Conservation (phyloP, 2,329 filamentous ascomycete genomes). For the Aspergillus proliferans region DNA sequence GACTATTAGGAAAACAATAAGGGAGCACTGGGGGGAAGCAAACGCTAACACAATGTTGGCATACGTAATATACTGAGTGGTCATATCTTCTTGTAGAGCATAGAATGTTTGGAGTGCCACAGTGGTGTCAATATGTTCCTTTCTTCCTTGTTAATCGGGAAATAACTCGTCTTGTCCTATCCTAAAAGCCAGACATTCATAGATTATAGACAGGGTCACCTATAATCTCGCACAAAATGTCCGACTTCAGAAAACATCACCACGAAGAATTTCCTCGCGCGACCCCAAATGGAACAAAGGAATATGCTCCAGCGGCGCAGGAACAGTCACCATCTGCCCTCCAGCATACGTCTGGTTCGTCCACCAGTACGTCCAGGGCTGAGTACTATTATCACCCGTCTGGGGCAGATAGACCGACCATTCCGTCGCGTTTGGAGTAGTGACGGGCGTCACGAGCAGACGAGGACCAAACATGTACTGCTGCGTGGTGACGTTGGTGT, state of each 20-base stretch:
- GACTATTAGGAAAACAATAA: too few species aligned
- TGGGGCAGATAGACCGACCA: slow-evolving; percentile 34
- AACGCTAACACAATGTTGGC: too few species aligned
- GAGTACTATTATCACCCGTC: slow-evolving; percentile 15
- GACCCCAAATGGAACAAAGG: slow-evolving; percentile 54
- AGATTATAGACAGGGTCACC: too few species aligned
- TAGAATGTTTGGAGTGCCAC: too few species aligned
- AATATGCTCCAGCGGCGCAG: slow-evolving; percentile 31
- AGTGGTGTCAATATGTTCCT: too few species aligned
- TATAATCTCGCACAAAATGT: too few species aligned
- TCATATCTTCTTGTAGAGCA: too few species aligned
- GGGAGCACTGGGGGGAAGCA: too few species aligned
- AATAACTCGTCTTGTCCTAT: too few species aligned
- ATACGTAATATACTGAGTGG: too few species aligned
- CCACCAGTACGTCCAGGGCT: slow-evolving; percentile 38
- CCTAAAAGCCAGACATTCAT: too few species aligned
- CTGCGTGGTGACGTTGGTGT: slow-evolving; percentile 31
- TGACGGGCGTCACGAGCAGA: slow-evolving; percentile 32
- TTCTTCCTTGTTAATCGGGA: too few species aligned
- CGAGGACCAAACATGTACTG: slow-evolving; percentile 36
- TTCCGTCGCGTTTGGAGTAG: slow-evolving; percentile 28
- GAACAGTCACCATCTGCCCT: slow-evolving; percentile 23
- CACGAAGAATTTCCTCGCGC: slow-evolving; percentile 64
- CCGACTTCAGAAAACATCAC: slow-evolving; percentile 9
- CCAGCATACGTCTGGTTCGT: slow-evolving; percentile 35